Conservation (phyloP, 495 filamentous ascomycete genomes). For the Neurospora tetrasperma region DNA sequence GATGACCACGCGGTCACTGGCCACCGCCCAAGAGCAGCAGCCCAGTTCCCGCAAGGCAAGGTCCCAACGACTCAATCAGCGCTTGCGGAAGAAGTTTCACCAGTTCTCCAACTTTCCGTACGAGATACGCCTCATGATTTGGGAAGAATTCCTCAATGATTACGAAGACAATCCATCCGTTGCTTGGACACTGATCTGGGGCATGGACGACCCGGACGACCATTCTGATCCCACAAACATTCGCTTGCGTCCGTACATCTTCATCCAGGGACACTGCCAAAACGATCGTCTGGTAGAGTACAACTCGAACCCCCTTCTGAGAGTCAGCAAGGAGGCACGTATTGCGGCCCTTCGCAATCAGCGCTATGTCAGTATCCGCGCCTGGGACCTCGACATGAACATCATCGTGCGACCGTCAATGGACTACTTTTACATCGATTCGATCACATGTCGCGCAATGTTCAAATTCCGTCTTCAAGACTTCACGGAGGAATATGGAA, state of each 20-base stretch:
- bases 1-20: background rate
- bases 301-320: background rate
- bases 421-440: background rate
- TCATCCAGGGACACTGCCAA: background rate
- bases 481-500: background rate
- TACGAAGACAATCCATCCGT: background rate
- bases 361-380: background rate
- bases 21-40: background rate
- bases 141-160: background rate
- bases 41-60: background rate
- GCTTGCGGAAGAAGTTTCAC: background rate
- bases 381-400: background rate
- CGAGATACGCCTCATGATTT: background rate
- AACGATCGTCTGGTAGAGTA: background rate
- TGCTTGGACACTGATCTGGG: background rate
- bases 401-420: background rate
- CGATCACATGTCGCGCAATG: background rate
- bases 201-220: background rate
- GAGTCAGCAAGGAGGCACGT: background rate
- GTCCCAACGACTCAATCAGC: background rate
- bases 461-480: background rate
- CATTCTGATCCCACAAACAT: background rate
- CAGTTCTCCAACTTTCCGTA: background rate
- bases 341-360: background rate
- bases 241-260: background rate